Base-by-base conservation (phyloP, 768 basidiomycete genomes). In the Amanita phalloides region DNA sequence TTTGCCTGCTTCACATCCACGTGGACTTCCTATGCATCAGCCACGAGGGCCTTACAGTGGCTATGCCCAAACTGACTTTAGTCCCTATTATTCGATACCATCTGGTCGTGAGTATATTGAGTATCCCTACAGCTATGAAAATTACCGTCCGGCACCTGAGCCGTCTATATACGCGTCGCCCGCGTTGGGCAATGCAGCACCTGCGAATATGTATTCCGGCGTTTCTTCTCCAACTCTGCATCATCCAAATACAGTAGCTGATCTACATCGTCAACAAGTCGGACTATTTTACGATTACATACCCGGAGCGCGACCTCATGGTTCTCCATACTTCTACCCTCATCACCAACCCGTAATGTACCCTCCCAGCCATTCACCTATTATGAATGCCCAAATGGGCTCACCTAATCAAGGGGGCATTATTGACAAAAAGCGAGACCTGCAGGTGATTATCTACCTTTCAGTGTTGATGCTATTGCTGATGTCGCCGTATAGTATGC, bases 251-350 rank as follows among this genome's bases (percentile, higher is more conserved):
- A 58, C 69, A 55, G 57, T 64, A 36, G 53, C 65, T 48, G 73
- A 73, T 49, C 55, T 71, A 23, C 68, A 68, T 55, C 68, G 70
- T 45, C 73, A 73, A 56, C 79, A 81, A 56, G 67, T 77, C 32
- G 71, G 71, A 35, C 55, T 79, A 48, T 84, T 78, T 64, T 85
- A 78, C 49, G 81, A 83, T 58, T 86, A 78, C 57, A 62, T 71
- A 46, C 69, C 68, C 14, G 66, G 70, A 43, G 66, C 72, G 45
- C 73, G 75, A 41, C 70, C 75, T 3, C 68, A 75, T 28, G 53
- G 53, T 32, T 77, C 81, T 10, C 83, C 78, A 54, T 86, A 73
- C 59, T 87, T 72, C 60, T 84, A 80, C 59, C 71, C 78, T 26
- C 59, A 75, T 11, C 72, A 70, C 54, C 83, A 82, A 59, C 66